These are phyloP conservation scores for Boletus bicolor DNA, from an alignment of 768 basidiomycete species.

Conservation along the genomic window DNA sequence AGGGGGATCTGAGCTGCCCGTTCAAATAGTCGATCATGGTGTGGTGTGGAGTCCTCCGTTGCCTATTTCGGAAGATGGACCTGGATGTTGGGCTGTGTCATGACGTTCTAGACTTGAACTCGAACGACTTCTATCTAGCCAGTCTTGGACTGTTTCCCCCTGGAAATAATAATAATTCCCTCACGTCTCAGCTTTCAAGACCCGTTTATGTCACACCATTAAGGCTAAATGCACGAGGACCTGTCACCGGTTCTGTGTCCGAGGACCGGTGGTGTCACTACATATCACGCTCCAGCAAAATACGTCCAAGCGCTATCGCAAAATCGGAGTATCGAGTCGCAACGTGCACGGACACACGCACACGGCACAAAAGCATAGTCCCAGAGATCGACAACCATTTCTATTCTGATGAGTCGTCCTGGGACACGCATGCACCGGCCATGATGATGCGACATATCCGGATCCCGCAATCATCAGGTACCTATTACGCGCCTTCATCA, in stretches of 20 bases:
- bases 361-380: not conserved
- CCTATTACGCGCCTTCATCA: not conserved
- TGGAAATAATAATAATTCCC: not conserved
- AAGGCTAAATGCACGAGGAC: not conserved
- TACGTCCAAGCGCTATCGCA: not conserved
- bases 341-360: not conserved
- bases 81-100: conserved; percentile 15
- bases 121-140: not conserved
- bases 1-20: not conserved
- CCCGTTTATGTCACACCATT: not conserved
- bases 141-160: not conserved
- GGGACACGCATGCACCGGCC: not conserved
- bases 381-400: not conserved
- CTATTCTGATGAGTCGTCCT: no score
- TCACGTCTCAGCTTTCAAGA: not conserved
- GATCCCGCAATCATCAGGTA: not conserved
- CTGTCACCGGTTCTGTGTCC: not conserved
- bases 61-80: conserved; percentile 24
- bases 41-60: conserved; percentile 16
- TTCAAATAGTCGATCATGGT: conserved; percentile 31
- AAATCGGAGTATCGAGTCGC: not conserved
- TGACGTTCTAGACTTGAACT: conserved; percentile 19
- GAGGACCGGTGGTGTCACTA: no score
- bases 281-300: not conserved
- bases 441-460: not conserved